A percentile compares a stretch with the other conserved stretches of the same genome.
Conservation (phyloP, 345 rosid species). For the Boechera retrofracta region DNA sequence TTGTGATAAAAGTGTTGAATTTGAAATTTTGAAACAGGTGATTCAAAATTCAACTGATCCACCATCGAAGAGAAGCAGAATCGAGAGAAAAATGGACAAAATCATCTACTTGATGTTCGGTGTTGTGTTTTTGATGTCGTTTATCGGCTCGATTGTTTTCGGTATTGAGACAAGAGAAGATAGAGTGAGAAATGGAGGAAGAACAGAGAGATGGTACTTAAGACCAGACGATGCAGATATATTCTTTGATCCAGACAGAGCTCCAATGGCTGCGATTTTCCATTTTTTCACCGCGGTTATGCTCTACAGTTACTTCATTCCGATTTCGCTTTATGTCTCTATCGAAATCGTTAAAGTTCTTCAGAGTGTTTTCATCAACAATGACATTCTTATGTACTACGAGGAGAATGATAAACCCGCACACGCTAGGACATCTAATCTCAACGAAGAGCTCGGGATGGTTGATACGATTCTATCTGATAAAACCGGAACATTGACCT, state of each 20-base stretch:
- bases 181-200: constrained; percentile 51
- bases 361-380: constrained; percentile 90
- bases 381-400: constrained; percentile 78
- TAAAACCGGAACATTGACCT: constrained; percentile 95
- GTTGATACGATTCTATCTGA: constrained; percentile 90
- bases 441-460: constrained; percentile 98
- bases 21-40: constrained; percentile 48
- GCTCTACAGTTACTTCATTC: constrained; percentile 91
- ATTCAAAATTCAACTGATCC: constrained; percentile 91
- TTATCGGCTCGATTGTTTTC: constrained; percentile 73
- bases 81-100: constrained; percentile 85
- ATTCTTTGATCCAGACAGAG: constrained; percentile 68
- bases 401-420: constrained; percentile 93
- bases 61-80: constrained; percentile 92
- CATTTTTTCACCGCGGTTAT: constrained; percentile 87
- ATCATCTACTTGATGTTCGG: constrained; percentile 73
- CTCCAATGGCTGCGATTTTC: constrained; percentile 62
- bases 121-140: constrained; percentile 65
- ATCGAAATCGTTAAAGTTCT: constrained; percentile 92
- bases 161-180: constrained; percentile 80
- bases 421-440: constrained; percentile 90
- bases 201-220: constrained; percentile 96
- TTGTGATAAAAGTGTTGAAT: not conserved
- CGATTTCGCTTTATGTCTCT: constrained; percentile 90
- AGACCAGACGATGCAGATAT: constrained; percentile 76